Evolutionary conservation across 2,329 filamentous ascomycete genomes (phyloP).

Genomic region (Colletotrichum falcatum): DNA sequence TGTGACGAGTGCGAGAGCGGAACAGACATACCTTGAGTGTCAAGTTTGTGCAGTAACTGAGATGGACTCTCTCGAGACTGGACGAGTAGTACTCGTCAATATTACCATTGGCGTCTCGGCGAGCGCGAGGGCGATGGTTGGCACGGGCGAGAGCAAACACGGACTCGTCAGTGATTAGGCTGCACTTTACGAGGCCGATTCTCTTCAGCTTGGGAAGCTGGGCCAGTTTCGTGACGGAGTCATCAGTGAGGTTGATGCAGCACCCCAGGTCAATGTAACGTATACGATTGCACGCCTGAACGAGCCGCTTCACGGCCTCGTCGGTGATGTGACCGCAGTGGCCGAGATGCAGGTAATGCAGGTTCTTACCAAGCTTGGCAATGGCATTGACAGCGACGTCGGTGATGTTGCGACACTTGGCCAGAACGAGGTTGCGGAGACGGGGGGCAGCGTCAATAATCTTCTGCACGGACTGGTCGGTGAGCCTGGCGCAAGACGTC

Average conservation of each 20-base stretch:
- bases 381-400: constrained; percentile 90
- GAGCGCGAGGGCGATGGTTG: constrained; percentile 64
- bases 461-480: constrained; percentile 87
- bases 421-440: constrained; percentile 90
- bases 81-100: constrained; percentile 67
- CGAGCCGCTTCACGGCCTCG: constrained; percentile 84
- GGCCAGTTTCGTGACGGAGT: constrained; percentile 85
- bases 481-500: constrained; percentile 86
- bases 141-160: constrained; percentile 86
- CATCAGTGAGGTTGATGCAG: constrained; percentile 88
- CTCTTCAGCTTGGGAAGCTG: constrained; percentile 91
- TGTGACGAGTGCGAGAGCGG: background rate
- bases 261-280: constrained; percentile 98
- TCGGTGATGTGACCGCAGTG: constrained; percentile 95
- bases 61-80: constrained; percentile 91
- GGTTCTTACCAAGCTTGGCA: constrained; percentile 89
- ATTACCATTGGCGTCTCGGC: constrained; percentile 62
- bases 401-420: constrained; percentile 94
- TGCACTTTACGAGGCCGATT: constrained; percentile 95
- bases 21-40: constrained; percentile 76
- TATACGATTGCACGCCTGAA: constrained; percentile 90
- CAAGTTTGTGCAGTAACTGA: constrained; percentile 92
- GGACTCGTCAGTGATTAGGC: constrained; percentile 88
- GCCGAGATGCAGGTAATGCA: constrained; percentile 96
- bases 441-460: constrained; percentile 90